Conservation (phyloP, 2,329 filamentous ascomycete species). For the Colletotrichum orbiculare region DNA sequence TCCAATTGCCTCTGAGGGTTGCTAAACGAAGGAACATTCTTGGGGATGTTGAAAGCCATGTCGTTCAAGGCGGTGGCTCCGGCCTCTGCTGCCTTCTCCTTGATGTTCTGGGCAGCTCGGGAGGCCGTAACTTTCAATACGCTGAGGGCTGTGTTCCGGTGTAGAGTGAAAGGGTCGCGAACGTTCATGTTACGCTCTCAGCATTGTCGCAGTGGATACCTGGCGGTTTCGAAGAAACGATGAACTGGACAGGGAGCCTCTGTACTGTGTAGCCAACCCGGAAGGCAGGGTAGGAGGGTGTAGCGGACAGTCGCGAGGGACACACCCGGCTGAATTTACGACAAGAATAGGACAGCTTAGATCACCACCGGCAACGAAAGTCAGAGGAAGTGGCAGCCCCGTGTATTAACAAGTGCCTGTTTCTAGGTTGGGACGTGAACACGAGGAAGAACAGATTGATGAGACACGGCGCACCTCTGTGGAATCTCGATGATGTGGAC, state of each 20-base stretch:
- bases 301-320: too few species aligned
- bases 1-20: constrained; percentile 73
- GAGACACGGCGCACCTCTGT: not conserved
- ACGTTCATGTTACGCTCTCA: constrained; percentile 48
- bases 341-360: constrained; percentile 1
- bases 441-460: too few species aligned
- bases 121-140: constrained; percentile 62
- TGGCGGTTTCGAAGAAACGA: constrained; percentile 32
- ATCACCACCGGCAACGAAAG: constrained; percentile 16
- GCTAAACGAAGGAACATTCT: constrained; percentile 76
- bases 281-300: too few species aligned
- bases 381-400: constrained; percentile 2
- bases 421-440: too few species aligned
- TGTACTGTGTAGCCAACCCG: too few species aligned
- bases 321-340: not conserved
- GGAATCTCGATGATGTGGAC: constrained; percentile 35
- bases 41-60: constrained; percentile 76
- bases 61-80: constrained; percentile 61
- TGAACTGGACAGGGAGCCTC: constrained; percentile 24
- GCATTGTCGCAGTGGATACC: constrained; percentile 36
- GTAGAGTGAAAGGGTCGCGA: constrained; percentile 56
- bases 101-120: constrained; percentile 56
- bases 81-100: constrained; percentile 61
- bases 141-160: constrained; percentile 46
- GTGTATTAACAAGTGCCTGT: constrained; percentile 32